Evolutionary conservation across 2,329 filamentous ascomycete genomes (phyloP).

Genomic region (Fragosphaeria purpurea): DNA sequence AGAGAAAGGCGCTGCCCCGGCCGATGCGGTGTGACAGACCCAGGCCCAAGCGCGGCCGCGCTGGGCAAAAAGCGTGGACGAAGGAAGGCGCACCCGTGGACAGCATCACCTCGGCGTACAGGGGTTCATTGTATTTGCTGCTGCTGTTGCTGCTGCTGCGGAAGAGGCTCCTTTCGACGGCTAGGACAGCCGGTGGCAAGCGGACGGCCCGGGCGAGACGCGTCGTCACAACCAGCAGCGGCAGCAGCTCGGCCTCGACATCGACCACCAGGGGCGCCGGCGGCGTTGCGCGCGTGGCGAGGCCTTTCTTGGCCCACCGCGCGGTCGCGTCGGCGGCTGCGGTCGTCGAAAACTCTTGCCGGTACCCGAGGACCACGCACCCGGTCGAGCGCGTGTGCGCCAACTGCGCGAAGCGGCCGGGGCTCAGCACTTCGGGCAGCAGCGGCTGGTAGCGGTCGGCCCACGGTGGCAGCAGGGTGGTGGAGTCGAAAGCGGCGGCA

Average conservation of each 20-base stretch:
- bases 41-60: slow-evolving; percentile 15
- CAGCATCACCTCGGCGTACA: slow-evolving; percentile 25
- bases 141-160: slow-evolving; percentile 2
- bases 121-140: slow-evolving; percentile 15
- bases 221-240: slow-evolving; percentile 25
- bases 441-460: slow-evolving; percentile 30
- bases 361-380: slow-evolving; percentile 25
- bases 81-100: slow-evolving; percentile 3
- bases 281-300: background rate
- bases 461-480: slow-evolving; percentile 13
- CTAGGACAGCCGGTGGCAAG: background rate
- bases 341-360: slow-evolving; percentile 27
- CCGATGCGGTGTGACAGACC: slow-evolving; percentile 12
- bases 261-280: slow-evolving; percentile 22
- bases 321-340: background rate
- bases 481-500: background rate
- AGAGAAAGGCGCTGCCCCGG: slow-evolving; percentile 26
- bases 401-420: slow-evolving; percentile 26
- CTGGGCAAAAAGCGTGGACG: slow-evolving; percentile 21
- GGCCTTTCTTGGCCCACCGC: too few relatives aligned
- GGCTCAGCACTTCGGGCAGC: slow-evolving; percentile 25
- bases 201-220: slow-evolving; percentile 18
- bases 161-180: background rate
- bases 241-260: slow-evolving; percentile 29
- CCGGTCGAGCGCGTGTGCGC: slow-evolving; percentile 29